Evolutionary conservation across 148 eudicot species (phyloP).

Genomic region (Rhododendron ovatum): DNA sequence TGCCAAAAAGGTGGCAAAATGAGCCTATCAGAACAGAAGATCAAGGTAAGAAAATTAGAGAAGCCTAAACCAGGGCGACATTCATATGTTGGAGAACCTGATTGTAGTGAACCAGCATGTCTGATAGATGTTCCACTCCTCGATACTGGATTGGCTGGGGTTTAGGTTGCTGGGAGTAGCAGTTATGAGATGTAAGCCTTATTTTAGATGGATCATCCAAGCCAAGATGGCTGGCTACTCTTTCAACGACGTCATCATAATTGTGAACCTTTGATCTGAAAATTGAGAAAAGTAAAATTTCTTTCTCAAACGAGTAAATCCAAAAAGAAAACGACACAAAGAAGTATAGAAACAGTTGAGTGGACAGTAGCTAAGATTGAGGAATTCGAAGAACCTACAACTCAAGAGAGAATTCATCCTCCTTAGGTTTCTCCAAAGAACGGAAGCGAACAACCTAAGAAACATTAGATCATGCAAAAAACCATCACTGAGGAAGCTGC

Average conservation of each 20-base stretch:
- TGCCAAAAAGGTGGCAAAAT: constrained; percentile 28
- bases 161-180: constrained; percentile 92
- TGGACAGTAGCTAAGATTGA: background rate
- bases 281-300: background rate
- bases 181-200: constrained; percentile 86
- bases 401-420: constrained; percentile 79
- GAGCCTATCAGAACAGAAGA: background rate
- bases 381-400: constrained; percentile 48
- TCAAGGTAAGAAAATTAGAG: background rate
- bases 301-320: background rate
- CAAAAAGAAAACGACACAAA: background rate
- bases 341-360: background rate
- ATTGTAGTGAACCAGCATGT: constrained; percentile 82
- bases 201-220: constrained; percentile 87
- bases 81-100: constrained; percentile 42
- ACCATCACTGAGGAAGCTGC: background rate
- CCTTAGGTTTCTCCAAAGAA: constrained; percentile 75
- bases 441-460: constrained; percentile 80
- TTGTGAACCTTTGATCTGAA: constrained; percentile 69
- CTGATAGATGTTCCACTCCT: constrained; percentile 57
- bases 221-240: constrained; percentile 65
- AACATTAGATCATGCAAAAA: background rate
- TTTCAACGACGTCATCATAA: constrained; percentile 85
- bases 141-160: constrained; percentile 72
- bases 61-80: background rate